Percentiles rank a stretch among this genome's conserved stretches.
These are phyloP conservation scores for Mycena filopes DNA, from an alignment of 768 basidiomycete species.

Conservation along the genomic window DNA sequence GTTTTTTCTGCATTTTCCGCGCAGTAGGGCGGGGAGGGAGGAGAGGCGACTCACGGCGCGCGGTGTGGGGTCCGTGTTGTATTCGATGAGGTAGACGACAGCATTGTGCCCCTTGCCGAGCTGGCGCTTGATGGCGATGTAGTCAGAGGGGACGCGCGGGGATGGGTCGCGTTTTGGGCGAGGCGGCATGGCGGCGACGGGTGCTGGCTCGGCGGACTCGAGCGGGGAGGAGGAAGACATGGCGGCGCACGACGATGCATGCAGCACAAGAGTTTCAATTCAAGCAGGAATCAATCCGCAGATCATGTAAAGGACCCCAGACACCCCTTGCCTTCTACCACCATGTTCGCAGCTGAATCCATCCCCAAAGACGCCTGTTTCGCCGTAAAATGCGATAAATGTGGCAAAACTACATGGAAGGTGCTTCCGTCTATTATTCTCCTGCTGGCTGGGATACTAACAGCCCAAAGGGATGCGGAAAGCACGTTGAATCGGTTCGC, in stretches of 20 bases:
- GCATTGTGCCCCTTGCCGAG: slow-evolving; percentile 32
- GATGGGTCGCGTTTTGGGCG: background rate
- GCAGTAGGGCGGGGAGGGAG: too few relatives aligned
- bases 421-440: slow-evolving; percentile 49
- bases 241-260: background rate
- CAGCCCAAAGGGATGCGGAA: slow-evolving; percentile 70
- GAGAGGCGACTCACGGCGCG: slow-evolving; percentile 19
- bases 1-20: background rate
- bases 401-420: slow-evolving; percentile 78
- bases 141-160: slow-evolving; percentile 2
- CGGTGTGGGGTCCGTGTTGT: slow-evolving; percentile 21
- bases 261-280: background rate
- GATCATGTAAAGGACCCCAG: slow-evolving; percentile 18
- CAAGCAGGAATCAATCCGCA: background rate
- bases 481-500: slow-evolving; percentile 71
- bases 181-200: too few relatives aligned
- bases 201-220: background rate
- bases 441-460: background rate
- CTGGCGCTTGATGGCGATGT: slow-evolving; percentile 17
- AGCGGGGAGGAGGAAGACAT: slow-evolving; percentile 14
- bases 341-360: slow-evolving; percentile 29
- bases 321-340: slow-evolving; percentile 5
- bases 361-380: slow-evolving; percentile 65
- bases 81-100: slow-evolving; percentile 28
- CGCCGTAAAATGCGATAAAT: slow-evolving; percentile 65